Conservation (phyloP, 2,329 filamentous ascomycete species). For the Ascochyta koolunga region DNA sequence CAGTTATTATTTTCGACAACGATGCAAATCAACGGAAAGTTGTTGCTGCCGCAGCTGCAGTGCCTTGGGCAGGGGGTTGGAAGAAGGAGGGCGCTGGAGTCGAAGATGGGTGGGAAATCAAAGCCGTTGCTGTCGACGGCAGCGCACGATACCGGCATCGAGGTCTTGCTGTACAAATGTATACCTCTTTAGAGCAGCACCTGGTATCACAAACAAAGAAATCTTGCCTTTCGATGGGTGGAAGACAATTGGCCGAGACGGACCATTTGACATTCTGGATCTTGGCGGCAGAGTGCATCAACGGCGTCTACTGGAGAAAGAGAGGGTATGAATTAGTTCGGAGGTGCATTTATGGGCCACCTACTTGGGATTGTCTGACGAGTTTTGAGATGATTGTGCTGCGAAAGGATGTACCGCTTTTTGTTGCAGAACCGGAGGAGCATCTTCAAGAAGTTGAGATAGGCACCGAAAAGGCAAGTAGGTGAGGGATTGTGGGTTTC, state of each 20-base stretch:
- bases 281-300: slow-evolving; percentile 29
- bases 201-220: background rate
- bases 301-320: slow-evolving; percentile 36
- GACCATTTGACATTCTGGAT: slow-evolving; percentile 29
- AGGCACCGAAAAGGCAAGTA: too few species aligned
- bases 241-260: background rate
- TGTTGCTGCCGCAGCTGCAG: slow-evolving; percentile 28
- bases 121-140: slow-evolving; percentile 31
- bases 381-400: slow-evolving; percentile 34
- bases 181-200: slow-evolving; percentile 17
- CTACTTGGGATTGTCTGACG: slow-evolving; percentile 29
- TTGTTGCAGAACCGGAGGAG: too few species aligned
- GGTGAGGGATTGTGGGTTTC: too few species aligned
- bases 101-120: slow-evolving; percentile 38
- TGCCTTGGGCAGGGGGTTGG: slow-evolving; percentile 36
- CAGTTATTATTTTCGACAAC: slow-evolving; percentile 26
- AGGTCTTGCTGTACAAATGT: slow-evolving; percentile 25
- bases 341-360: slow-evolving; percentile 8
- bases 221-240: background rate
- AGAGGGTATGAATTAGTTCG: slow-evolving; percentile 30
- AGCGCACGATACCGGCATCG: slow-evolving; percentile 22
- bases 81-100: slow-evolving; percentile 17
- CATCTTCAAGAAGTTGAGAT: background rate
- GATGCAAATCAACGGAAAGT: slow-evolving; percentile 12
- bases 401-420: slow-evolving; percentile 17